Conservation (phyloP, 352 stramenopile species). For the Pythium folliculosum region DNA sequence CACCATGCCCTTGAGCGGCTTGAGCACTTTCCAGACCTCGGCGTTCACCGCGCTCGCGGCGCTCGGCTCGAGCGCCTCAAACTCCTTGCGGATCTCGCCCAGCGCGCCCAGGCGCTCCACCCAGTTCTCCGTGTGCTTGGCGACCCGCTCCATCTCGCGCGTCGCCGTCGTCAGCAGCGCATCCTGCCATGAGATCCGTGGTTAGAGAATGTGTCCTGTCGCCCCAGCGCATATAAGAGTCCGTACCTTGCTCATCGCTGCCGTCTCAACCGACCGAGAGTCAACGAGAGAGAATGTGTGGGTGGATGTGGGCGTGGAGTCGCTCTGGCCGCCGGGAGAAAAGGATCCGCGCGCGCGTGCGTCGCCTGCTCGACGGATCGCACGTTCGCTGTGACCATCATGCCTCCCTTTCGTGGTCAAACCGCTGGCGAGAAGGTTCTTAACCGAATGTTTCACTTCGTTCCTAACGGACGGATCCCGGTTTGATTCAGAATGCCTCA, state of each 20-base stretch:
- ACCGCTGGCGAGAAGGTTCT: background rate
- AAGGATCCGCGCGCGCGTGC: background rate
- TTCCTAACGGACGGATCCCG: background rate
- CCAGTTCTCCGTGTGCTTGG: slow-evolving; percentile 81
- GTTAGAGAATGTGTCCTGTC: too few relatives aligned
- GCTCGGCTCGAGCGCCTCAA: slow-evolving; percentile 57
- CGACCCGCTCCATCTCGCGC: slow-evolving; percentile 78
- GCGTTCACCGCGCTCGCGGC: slow-evolving; percentile 40
- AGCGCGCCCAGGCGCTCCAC: slow-evolving; percentile 72
- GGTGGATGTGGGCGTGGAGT: background rate
- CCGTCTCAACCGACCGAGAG: background rate
- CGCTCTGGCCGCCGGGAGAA: background rate
- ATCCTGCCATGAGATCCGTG: slow-evolving; percentile 11
- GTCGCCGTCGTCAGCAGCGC: slow-evolving; percentile 31
- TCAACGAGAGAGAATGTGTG: background rate
- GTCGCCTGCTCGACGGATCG: slow-evolving; percentile 7
- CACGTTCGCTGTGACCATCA: slow-evolving; percentile 11
- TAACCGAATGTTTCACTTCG: background rate
- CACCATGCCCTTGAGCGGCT: slow-evolving; percentile 71
- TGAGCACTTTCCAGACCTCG: slow-evolving; percentile 74
- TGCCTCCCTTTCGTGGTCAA: background rate
- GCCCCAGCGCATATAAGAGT: background rate
- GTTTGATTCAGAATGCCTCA: background rate
- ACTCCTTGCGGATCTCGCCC: slow-evolving; percentile 62
- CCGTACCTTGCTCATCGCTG: slow-evolving; percentile 22